Percentiles rank a stretch among this genome's conserved stretches.
phyloP scores from a whole-genome alignment of 108 stramenopile species.

The Skeletonema grethae region DNA sequence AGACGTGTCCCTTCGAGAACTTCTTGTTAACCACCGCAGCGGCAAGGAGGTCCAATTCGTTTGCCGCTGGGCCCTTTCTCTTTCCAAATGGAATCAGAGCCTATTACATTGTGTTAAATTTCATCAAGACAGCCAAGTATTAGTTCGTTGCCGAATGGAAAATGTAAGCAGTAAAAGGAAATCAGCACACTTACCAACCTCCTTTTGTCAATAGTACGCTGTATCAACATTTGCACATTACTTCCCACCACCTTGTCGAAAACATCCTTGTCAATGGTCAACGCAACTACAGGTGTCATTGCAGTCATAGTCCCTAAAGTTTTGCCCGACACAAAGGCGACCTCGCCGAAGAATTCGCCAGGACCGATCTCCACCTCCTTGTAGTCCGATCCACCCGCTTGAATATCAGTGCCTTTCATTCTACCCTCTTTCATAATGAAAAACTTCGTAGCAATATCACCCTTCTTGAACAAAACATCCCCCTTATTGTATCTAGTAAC shows the following conservation, averaged over 20 bases:
- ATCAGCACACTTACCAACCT: slow-evolving; percentile 48
- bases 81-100: slow-evolving; percentile 42
- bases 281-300: slow-evolving; percentile 35
- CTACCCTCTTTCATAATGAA: slow-evolving; percentile 77
- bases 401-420: slow-evolving; percentile 51
- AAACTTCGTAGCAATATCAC: slow-evolving; percentile 58
- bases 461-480: slow-evolving; percentile 67
- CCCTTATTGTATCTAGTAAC: slow-evolving; percentile 55
- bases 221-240: slow-evolving; percentile 34
- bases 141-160: slow-evolving; percentile 8
- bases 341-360: slow-evolving; percentile 71
- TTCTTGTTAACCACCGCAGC: slow-evolving; percentile 46
- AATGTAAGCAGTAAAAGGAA: background rate
- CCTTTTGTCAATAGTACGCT: slow-evolving; percentile 53
- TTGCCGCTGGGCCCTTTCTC: slow-evolving; percentile 40
- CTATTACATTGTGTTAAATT: slow-evolving; percentile 1
- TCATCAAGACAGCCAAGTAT: background rate
- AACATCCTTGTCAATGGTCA: slow-evolving; percentile 50
- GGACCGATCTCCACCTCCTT: slow-evolving; percentile 51
- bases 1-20: slow-evolving; percentile 63
- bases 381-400: slow-evolving; percentile 43
- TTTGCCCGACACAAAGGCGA: slow-evolving; percentile 53
- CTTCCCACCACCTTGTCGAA: slow-evolving; percentile 61
- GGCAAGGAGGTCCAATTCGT: slow-evolving; percentile 58
- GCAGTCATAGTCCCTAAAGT: slow-evolving; percentile 24